Evolutionary conservation across 441 rosid genomes (phyloP).

Genomic region (Erodium trifolium): DNA sequence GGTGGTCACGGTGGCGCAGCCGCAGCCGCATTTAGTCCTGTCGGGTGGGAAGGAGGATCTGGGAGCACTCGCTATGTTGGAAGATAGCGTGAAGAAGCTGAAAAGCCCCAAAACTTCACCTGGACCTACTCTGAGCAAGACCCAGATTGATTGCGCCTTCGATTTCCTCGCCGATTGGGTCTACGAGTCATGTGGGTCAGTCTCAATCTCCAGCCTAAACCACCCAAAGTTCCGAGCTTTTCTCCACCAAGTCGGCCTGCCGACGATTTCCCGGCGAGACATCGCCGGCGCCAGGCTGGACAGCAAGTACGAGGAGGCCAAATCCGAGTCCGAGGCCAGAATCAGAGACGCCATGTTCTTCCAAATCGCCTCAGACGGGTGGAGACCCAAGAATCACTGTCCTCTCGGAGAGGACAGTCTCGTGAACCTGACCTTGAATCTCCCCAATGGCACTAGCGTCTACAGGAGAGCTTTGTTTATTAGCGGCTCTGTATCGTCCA

Average conservation of each 20-base stretch:
- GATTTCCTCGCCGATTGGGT: conserved; percentile 3
- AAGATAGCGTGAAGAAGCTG: neutral
- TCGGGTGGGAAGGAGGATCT: conserved; percentile 5
- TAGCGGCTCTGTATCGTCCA: neutral
- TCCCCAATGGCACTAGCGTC: conserved; percentile 1
- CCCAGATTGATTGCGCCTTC: neutral
- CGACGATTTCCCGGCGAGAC: neutral
- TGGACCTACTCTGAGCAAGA: neutral
- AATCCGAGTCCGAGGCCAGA: neutral
- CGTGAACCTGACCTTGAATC: neutral
- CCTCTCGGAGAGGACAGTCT: neutral
- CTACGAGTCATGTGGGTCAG: neutral
- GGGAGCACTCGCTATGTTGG: neutral
- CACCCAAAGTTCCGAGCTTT: conserved; percentile 3
- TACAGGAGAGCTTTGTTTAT: neutral
- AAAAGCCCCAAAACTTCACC: neutral
- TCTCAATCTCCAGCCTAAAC: neutral
- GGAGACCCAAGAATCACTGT: neutral
- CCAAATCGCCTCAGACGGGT: neutral
- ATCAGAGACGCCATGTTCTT: conserved; percentile 4
- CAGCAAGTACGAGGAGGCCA: neutral
- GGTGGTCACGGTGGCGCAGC: too few relatives aligned
- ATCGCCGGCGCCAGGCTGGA: conserved; percentile 1
- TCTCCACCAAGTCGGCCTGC: neutral
- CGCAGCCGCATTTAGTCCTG: neutral